These are phyloP conservation scores for Xanthoconium stramineum DNA, from an alignment of 768 basidiomycete species.

Conservation along the genomic window DNA sequence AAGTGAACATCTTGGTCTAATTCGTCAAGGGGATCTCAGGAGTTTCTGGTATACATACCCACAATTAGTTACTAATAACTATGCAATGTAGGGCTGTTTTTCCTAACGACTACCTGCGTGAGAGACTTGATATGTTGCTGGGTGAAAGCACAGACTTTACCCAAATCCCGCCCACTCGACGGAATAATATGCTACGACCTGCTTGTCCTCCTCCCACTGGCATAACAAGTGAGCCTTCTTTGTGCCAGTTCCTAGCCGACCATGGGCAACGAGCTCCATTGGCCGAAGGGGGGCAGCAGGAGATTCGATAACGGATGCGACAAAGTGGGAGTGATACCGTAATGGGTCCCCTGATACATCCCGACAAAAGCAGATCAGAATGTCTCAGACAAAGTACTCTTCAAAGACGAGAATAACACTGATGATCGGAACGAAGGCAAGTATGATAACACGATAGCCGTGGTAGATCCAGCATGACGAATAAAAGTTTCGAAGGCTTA, in stretches of 20 bases:
- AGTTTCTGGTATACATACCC: slow-evolving; percentile 15
- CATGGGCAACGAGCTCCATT: slow-evolving; percentile 95
- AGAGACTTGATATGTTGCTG: neutral
- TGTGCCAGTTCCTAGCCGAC: slow-evolving; percentile 92
- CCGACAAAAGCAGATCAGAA: neutral
- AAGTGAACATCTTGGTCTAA: slow-evolving; percentile 6
- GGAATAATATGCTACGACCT: slow-evolving; percentile 68
- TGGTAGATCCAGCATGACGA: neutral
- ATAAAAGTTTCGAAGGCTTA: neutral
- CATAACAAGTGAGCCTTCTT: slow-evolving; percentile 95
- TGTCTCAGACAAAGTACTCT: neutral
- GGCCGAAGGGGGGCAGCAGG: slow-evolving; percentile 61
- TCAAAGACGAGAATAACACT: no score
- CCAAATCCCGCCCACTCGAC: slow-evolving; percentile 94
- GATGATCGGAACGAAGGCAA: no score
- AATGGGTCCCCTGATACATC: slow-evolving; percentile 77
- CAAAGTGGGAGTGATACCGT: slow-evolving; percentile 96
- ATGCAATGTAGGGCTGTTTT: no score
- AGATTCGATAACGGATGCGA: slow-evolving; percentile 74
- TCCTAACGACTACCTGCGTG: neutral
- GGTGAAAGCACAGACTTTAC: slow-evolving; percentile 8
- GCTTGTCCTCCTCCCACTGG: slow-evolving; percentile 74
- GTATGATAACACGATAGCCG: neutral
- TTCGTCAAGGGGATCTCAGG: slow-evolving; percentile 12
- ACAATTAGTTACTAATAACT: neutral